These are phyloP conservation scores for Ogataea ramenticola DNA, from an alignment of 805 yeast genomes.

Conservation along the genomic window DNA sequence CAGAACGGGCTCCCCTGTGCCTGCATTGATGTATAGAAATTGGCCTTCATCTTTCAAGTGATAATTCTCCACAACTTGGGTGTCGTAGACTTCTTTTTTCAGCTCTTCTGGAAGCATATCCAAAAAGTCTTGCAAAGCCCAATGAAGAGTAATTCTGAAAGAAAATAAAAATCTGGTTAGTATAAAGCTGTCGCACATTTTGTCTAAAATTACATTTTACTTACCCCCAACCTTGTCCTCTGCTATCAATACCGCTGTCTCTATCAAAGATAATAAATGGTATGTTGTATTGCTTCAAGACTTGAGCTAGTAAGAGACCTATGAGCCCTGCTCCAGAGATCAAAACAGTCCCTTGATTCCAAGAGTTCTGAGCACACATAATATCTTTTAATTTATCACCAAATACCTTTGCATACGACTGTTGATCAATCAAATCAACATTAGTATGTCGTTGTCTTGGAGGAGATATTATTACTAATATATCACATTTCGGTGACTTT, in stretches of 20 bases:
- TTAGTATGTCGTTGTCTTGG: no score
- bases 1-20: slow-evolving; percentile 19
- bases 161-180: no score
- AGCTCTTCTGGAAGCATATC: slow-evolving; percentile 16
- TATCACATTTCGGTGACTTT: no score
- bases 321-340: slow-evolving; percentile 17
- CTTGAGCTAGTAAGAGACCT: slow-evolving; percentile 21
- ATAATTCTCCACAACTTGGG: slow-evolving; percentile 22
- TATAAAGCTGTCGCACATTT: no score
- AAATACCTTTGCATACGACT: no score
- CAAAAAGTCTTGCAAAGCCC: slow-evolving; percentile 21
- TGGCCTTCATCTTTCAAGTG: slow-evolving; percentile 22
- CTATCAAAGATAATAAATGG: slow-evolving; percentile 22
- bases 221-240: slow-evolving; percentile 27
- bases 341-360: slow-evolving; percentile 16
- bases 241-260: slow-evolving; percentile 15
- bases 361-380: not conserved
- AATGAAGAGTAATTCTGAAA: slow-evolving; percentile 20
- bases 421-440: no score
- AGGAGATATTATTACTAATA: no score
- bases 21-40: slow-evolving; percentile 23
- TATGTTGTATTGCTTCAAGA: slow-evolving; percentile 15
- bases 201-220: no score
- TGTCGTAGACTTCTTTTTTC: slow-evolving; percentile 14
- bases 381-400: no score